These are phyloP conservation scores for Tinospora cordifolia DNA, from an alignment of 164 flowering plant species.

Conservation along the genomic window DNA sequence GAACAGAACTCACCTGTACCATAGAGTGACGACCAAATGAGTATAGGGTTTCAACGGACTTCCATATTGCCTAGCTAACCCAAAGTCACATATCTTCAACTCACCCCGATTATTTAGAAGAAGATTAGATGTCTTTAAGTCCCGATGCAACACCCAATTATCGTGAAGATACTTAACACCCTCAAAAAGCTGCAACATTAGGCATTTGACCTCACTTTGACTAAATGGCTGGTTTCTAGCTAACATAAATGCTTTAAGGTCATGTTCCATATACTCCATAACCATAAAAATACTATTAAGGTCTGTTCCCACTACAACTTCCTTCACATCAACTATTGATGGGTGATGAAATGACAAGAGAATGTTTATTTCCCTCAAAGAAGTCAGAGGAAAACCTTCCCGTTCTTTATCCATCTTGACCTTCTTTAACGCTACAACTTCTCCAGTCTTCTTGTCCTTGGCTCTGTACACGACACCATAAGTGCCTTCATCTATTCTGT, in stretches of 20 bases:
- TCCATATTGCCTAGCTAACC: slow-evolving; percentile 98
- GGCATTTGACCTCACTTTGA: slow-evolving; percentile 91
- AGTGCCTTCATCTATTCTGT: slow-evolving; percentile 94
- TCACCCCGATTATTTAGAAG: slow-evolving; percentile 91
- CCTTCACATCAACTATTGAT: slow-evolving; percentile 95
- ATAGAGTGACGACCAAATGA: slow-evolving; percentile 91
- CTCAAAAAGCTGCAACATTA: slow-evolving; percentile 83
- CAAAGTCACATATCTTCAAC: slow-evolving; percentile 96
- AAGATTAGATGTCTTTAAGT: slow-evolving; percentile 87
- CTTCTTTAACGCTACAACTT: slow-evolving; percentile 90
- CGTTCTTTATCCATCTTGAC: slow-evolving; percentile 98
- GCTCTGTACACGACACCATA: slow-evolving; percentile 97
- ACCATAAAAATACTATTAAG: slow-evolving; percentile 95
- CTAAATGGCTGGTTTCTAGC: slow-evolving; percentile 83
- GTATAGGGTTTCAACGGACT: slow-evolving; percentile 94
- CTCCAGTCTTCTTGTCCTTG: slow-evolving; percentile 79
- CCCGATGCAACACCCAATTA: slow-evolving; percentile 98
- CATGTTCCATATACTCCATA: slow-evolving; percentile 99
- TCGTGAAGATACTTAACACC: slow-evolving; percentile 95
- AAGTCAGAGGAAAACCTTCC: slow-evolving; percentile 94
- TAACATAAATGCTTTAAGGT: slow-evolving; percentile 87
- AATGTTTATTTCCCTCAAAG: slow-evolving; percentile 92
- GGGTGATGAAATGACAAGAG: slow-evolving; percentile 90
- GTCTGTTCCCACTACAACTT: slow-evolving; percentile 83
- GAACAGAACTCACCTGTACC: slow-evolving; percentile 80